phyloP scores from a whole-genome alignment of 2,329 filamentous ascomycete genomes.

The Diaporthe humulicola region DNA sequence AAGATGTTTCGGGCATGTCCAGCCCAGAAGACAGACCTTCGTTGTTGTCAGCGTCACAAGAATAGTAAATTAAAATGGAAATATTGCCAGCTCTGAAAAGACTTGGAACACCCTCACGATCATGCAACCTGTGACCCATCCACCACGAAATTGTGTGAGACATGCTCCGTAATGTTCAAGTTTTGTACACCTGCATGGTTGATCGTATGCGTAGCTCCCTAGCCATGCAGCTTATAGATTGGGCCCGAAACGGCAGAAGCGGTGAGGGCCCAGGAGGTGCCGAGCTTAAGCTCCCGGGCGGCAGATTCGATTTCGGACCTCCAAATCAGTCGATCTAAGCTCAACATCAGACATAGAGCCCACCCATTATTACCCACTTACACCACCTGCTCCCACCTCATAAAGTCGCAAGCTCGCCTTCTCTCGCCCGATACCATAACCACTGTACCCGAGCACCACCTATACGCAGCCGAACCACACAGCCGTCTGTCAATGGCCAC shows the following conservation, averaged over 20 bases:
- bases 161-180: not conserved
- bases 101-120: not conserved
- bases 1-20: not conserved
- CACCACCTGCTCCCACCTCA: not conserved
- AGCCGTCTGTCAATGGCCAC: constrained; percentile 50
- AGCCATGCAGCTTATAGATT: not conserved
- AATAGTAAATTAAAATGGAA: constrained; percentile 25
- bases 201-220: not conserved
- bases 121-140: not conserved
- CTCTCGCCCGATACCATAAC: not conserved
- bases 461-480: not conserved
- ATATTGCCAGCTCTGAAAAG: constrained; percentile 24
- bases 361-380: not conserved
- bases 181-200: not conserved
- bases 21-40: not conserved
- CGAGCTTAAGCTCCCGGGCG: constrained; percentile 31
- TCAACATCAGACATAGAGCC: constrained; percentile 23
- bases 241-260: constrained; percentile 21
- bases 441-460: not conserved
- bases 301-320: constrained; percentile 36
- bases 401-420: not conserved
- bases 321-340: constrained; percentile 30
- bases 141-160: not conserved
- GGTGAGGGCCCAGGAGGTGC: constrained; percentile 32
- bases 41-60: constrained; percentile 23